Conservation (phyloP, 768 basidiomycete species). For the Tephrocybe sp. region DNA sequence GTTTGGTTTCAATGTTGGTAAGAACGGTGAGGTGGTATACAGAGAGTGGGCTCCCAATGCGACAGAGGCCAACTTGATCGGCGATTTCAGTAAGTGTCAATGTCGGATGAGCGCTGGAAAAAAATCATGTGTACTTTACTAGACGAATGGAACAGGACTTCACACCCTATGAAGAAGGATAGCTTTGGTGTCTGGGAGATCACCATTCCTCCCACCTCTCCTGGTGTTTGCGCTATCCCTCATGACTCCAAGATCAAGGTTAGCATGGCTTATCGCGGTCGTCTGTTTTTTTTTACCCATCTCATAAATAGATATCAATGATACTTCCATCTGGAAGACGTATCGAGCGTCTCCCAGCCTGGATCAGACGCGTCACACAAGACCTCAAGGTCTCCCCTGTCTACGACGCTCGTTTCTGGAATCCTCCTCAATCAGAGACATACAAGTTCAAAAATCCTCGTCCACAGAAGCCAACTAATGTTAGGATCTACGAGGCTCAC, state of each 20-base stretch:
- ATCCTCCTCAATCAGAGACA: slow-evolving; percentile 69
- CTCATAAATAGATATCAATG: slow-evolving; percentile 80
- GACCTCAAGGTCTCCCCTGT: slow-evolving; percentile 86
- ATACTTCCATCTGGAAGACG: slow-evolving; percentile 73
- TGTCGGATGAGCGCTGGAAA: slow-evolving; percentile 3
- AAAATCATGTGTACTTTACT: slow-evolving; percentile 2
- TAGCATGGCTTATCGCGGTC: slow-evolving; percentile 13
- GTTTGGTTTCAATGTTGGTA: slow-evolving; percentile 74
- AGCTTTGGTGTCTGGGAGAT: slow-evolving; percentile 91
- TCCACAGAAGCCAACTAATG: slow-evolving; percentile 63
- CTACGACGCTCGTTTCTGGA: slow-evolving; percentile 99
- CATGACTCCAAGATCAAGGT: slow-evolving; percentile 98
- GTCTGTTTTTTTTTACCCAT: slow-evolving; percentile 3
- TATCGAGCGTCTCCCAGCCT: slow-evolving; percentile 90
- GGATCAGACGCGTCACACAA: slow-evolving; percentile 96
- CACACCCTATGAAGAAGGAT: slow-evolving; percentile 86
- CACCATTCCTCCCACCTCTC: slow-evolving; percentile 60
- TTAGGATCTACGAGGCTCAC: slow-evolving; percentile 95
- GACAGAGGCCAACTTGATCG: slow-evolving; percentile 77
- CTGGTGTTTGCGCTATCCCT: slow-evolving; percentile 79
- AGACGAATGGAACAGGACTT: slow-evolving; percentile 88
- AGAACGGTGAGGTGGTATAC: slow-evolving; percentile 73
- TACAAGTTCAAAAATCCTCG: slow-evolving; percentile 84
- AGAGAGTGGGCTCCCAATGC: slow-evolving; percentile 98
- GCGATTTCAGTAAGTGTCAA: slow-evolving; percentile 87